Percentiles rank a stretch among this genome's conserved stretches.
These are phyloP conservation scores for Arctium minus DNA, from an alignment of 129 eudicot species.

Conservation along the genomic window DNA sequence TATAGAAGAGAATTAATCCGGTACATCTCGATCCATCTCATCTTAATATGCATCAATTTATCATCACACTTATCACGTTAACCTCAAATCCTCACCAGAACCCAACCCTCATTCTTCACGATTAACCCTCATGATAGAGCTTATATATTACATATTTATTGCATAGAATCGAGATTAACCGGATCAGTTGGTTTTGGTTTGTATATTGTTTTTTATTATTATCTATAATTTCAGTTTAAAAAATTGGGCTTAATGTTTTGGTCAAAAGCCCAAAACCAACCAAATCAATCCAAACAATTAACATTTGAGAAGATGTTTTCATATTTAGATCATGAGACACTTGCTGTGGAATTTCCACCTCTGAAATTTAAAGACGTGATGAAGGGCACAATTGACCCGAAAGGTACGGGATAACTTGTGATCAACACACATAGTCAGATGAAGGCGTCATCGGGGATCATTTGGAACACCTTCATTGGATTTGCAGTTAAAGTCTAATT, in stretches of 20 bases:
- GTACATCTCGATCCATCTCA: no score
- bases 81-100: no score
- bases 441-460: slow-evolving; percentile 31
- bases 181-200: background rate
- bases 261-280: background rate
- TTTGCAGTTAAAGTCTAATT: background rate
- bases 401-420: background rate
- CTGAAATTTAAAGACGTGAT: slow-evolving; percentile 38
- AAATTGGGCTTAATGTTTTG: background rate
- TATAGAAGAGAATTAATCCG: no score
- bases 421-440: slow-evolving; percentile 16
- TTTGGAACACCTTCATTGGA: slow-evolving; percentile 33
- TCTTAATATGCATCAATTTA: no score
- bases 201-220: background rate
- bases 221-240: background rate
- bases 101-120: background rate
- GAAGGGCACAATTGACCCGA: background rate
- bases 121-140: background rate
- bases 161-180: background rate
- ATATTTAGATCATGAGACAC: background rate
- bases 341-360: slow-evolving; percentile 1
- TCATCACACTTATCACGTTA: no score
- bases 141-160: no score
- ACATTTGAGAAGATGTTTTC: background rate
- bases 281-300: background rate